Evolutionary conservation across 805 yeast genomes (phyloP), one percentile per base, ranked within the genome.

Genomic region (Saccharomycopsis selenospora): DNA sequence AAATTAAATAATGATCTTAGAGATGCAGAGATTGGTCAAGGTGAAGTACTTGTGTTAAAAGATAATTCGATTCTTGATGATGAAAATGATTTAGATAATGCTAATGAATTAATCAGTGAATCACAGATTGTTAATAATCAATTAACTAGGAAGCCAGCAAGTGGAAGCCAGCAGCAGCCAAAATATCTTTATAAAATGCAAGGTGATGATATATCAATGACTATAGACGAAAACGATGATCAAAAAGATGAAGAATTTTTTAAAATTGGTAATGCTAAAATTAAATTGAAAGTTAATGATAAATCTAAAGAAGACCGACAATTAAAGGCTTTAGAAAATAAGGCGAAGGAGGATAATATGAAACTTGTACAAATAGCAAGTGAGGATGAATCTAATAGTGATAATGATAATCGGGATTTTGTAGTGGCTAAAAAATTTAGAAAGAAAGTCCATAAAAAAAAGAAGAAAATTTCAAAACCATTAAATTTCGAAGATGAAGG

Each of bases 31-130:
- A 25, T 52, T 6, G 30, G 51, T 2, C 52, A 62, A n/a, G 70
- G 69, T 8, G 73, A 67, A 2, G 61, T 75, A 1, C 60, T 77
- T 40, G 74, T 78, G 0, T 61, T 76, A 30, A 64, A 70, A 40
- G 82, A 76, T 53, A 56, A 59, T 11, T 61, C 62, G 22, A 52
- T 75, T 13, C 54, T 69, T 13, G 67, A 33, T 6, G 63, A 54
- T n/a, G 57, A 61, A 4, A 66, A 59, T 5, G 55, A 49, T 14
- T 49, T 44, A 7, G 38, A 33, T 7, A 10, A 33, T 33, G 38
- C 10, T 10, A 62, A 60, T 33, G 63, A 63, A 29, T 63, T 76
- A 27, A 62, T 59, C 22, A 68, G 72, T 45, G 77, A 71, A 17
- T 56, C 53, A 30, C 51, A 52, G 14, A 30, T 43, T 14, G 13